Evolutionary conservation across 2,329 filamentous ascomycete species (phyloP).

Genomic region (Fusarium foetens): DNA sequence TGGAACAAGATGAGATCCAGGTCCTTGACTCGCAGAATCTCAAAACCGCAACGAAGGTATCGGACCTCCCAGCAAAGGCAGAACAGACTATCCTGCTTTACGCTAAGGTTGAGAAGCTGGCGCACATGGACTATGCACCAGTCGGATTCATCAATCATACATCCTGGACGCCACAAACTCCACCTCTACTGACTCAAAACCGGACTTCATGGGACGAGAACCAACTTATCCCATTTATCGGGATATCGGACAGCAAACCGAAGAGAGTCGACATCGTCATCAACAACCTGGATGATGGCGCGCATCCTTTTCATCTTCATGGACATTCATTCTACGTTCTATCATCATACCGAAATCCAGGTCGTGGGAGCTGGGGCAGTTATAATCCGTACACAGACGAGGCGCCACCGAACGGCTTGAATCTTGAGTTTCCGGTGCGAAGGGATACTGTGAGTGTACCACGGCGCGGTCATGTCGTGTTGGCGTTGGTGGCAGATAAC

Average conservation of each 20-base stretch:
- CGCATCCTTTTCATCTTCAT: conserved; percentile 5
- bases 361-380: neutral
- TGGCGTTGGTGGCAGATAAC: neutral
- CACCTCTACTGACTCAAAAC: neutral
- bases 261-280: neutral
- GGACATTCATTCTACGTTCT: conserved; percentile 4
- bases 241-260: rapidly evolving
- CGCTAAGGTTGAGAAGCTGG: neutral
- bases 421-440: neutral
- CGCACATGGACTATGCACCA: conserved; percentile 12
- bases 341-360: neutral
- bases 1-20: rapidly evolving
- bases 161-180: conserved; percentile 4
- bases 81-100: conserved; percentile 4
- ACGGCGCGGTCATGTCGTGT: neutral
- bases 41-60: neutral
- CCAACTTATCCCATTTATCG: neutral
- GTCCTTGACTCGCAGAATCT: neutral
- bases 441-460: conserved; percentile 5
- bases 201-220: neutral
- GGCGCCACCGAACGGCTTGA: neutral
- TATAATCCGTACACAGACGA: neutral
- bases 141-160: conserved; percentile 15
- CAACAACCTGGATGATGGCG: neutral
- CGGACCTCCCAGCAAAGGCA: neutral